Evolutionary conservation across 1,284 basidiomycete species (phyloP).

Genomic region (Tilletia indica): DNA sequence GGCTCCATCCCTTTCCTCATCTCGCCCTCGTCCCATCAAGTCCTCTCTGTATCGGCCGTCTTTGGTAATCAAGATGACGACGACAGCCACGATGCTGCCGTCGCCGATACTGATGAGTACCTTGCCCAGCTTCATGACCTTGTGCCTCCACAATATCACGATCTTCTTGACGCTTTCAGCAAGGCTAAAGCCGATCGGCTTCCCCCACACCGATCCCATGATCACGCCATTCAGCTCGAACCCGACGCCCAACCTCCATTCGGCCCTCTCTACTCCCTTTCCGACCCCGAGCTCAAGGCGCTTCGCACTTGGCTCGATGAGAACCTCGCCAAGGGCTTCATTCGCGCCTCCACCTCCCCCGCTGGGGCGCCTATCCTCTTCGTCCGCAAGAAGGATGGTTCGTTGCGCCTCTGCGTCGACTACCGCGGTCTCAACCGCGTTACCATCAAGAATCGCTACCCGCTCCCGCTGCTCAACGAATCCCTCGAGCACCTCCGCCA

Average conservation of each 20-base stretch:
- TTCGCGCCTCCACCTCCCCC: constrained; percentile 50
- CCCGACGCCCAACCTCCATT: constrained; percentile 53
- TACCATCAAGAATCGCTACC: constrained; percentile 58
- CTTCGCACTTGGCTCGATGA: constrained; percentile 57
- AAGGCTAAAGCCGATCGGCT: constrained; percentile 40
- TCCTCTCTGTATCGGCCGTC: background rate
- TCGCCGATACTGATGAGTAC: background rate
- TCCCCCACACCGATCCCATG: constrained; percentile 44
- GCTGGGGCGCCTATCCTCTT: constrained; percentile 60
- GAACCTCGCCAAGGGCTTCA: constrained; percentile 56
- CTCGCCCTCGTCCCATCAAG: no score
- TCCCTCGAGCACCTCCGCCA: constrained; percentile 54
- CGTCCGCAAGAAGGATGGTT: constrained; percentile 60
- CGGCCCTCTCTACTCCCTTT: constrained; percentile 56
- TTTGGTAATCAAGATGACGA: no score
- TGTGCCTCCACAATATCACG: constrained; percentile 32
- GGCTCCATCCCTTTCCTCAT: no score
- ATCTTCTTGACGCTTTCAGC: constrained; percentile 46
- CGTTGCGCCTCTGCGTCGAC: constrained; percentile 58
- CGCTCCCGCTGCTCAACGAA: constrained; percentile 57
- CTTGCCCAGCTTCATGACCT: background rate
- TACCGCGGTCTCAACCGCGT: constrained; percentile 59
- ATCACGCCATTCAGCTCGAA: constrained; percentile 54
- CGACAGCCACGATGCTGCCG: no score
- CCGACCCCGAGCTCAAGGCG: constrained; percentile 55